Conservation (phyloP, 768 basidiomycete genomes). For the Leccinellum albellum region DNA sequence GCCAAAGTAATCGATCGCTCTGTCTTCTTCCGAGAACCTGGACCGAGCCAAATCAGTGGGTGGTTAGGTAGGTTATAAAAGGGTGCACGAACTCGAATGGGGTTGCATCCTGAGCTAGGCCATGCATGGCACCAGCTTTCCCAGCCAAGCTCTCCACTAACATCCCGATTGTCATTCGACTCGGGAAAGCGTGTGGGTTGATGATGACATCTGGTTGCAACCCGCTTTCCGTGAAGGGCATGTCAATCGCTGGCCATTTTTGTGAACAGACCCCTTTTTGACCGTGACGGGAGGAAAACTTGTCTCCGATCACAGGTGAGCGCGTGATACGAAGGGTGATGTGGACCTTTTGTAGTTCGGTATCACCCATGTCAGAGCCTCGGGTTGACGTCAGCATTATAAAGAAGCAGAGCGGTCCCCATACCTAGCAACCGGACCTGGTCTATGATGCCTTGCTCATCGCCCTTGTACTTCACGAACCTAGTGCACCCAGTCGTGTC, state of each 20-base stretch:
- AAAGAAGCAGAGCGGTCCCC: slow-evolving; percentile 10
- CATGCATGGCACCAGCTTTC: slow-evolving; percentile 99
- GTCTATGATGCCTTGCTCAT: slow-evolving; percentile 87
- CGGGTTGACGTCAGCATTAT: slow-evolving; percentile 3
- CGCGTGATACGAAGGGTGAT: slow-evolving; percentile 91
- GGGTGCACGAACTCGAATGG: slow-evolving; percentile 79
- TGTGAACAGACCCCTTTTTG: slow-evolving; percentile 99
- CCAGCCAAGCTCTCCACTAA: slow-evolving; percentile 99
- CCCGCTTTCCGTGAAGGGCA: slow-evolving; percentile 98
- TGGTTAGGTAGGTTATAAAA: neutral
- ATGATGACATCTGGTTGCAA: slow-evolving; percentile 99
- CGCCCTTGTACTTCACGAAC: slow-evolving; percentile 94
- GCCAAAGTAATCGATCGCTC: slow-evolving; percentile 97
- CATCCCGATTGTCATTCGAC: slow-evolving; percentile 99
- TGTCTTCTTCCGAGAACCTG: slow-evolving; percentile 94
- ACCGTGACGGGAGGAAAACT: slow-evolving; percentile 98
- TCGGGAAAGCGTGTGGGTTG: slow-evolving; percentile 99
- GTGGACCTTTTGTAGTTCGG: slow-evolving; percentile 88
- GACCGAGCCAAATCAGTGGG: slow-evolving; percentile 9
- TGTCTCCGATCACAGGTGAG: slow-evolving; percentile 96
- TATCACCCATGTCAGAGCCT: slow-evolving; percentile 87
- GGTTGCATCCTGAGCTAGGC: slow-evolving; percentile 96
- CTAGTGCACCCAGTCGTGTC: slow-evolving; percentile 78
- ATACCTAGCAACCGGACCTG: slow-evolving; percentile 86
- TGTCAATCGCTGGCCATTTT: slow-evolving; percentile 96